Evolutionary conservation across 768 basidiomycete species (phyloP).

Genomic region (Phanerochaete carnosa): DNA sequence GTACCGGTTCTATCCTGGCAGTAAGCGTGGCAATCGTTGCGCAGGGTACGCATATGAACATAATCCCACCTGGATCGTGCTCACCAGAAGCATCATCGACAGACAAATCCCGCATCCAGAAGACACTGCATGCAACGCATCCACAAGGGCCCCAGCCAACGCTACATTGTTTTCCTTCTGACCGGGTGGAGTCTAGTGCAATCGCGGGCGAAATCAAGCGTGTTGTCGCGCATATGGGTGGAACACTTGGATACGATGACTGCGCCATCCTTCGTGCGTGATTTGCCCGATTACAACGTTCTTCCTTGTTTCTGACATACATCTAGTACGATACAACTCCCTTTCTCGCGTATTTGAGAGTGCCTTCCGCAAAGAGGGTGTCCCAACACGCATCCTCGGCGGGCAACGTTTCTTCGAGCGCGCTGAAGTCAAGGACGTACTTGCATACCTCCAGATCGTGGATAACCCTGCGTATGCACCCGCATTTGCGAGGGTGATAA

Average conservation of each 20-base stretch:
- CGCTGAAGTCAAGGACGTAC: constrained; percentile 76
- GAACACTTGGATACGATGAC: constrained; percentile 67
- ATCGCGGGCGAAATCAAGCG: constrained; percentile 79
- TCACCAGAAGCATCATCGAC: background rate
- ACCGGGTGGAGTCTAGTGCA: constrained; percentile 64
- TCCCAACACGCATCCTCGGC: constrained; percentile 72
- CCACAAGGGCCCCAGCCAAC: constrained; percentile 57
- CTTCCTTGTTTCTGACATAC: background rate
- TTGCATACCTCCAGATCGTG: constrained; percentile 79
- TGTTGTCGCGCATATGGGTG: constrained; percentile 70
- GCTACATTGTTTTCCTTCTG: constrained; percentile 48
- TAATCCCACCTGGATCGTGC: background rate
- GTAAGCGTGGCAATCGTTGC: constrained; percentile 76
- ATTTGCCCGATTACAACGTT: background rate
- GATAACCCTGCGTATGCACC: constrained; percentile 70
- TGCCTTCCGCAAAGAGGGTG: constrained; percentile 72
- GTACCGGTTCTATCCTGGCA: constrained; percentile 70
- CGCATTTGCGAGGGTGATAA: constrained; percentile 69
- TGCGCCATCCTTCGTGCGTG: constrained; percentile 73
- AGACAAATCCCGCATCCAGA: constrained; percentile 77
- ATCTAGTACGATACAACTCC: constrained; percentile 74
- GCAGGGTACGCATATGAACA: constrained; percentile 53
- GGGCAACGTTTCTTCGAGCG: constrained; percentile 89
- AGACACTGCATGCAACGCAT: constrained; percentile 69
- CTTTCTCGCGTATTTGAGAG: constrained; percentile 73